A percentile compares a stretch with the other conserved stretches of the same genome.
Conservation (phyloP, 805 yeast genomes). For the Saccharomyces kudriavzevii region DNA sequence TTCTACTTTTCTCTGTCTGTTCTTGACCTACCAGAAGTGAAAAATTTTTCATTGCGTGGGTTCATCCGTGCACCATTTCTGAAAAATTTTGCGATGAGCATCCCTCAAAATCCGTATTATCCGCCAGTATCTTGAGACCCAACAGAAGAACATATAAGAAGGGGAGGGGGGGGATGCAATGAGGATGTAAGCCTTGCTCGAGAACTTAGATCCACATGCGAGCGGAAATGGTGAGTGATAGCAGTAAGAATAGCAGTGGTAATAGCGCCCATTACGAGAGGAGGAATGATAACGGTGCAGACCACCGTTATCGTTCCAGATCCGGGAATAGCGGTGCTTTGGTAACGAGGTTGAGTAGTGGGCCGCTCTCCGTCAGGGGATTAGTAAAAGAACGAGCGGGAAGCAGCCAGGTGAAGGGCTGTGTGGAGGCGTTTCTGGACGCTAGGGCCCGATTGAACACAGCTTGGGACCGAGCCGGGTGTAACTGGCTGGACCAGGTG, state of each 20-base stretch:
- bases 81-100: not conserved
- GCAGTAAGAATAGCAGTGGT: not conserved
- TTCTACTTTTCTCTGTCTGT: not conserved
- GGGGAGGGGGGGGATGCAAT: not conserved
- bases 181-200: not conserved
- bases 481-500: not conserved
- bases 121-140: not conserved
- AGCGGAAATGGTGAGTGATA: not conserved
- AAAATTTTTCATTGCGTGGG: constrained; percentile 3
- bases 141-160: not conserved
- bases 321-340: not conserved
- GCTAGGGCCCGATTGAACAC: not conserved
- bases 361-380: not conserved
- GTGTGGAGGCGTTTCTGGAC: not conserved
- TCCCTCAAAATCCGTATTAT: not conserved
- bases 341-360: not conserved
- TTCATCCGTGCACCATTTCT: constrained; percentile 1
- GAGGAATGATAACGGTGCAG: not conserved
- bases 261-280: not conserved
- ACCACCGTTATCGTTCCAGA: not conserved
- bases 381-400: not conserved
- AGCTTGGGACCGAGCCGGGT: not conserved
- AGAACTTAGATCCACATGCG: not conserved
- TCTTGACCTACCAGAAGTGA: not conserved
- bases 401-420: not conserved